Evolutionary conservation across 1,284 basidiomycete species (phyloP).

Genomic region (Apiotrichum akiyoshidainum): DNA sequence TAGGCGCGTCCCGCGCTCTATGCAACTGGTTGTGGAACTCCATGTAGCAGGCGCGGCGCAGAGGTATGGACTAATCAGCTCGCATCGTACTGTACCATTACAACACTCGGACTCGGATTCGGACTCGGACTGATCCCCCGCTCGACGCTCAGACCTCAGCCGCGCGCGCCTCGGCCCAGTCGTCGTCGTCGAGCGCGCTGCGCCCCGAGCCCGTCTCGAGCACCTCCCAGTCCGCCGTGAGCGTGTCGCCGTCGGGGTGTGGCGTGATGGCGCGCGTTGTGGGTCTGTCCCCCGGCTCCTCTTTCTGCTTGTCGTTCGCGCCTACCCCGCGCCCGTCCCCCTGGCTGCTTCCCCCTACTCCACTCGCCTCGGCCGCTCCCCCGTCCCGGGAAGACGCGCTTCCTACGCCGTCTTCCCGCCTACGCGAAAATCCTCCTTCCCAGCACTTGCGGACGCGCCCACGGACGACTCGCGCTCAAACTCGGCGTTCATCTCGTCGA

Average conservation of each 20-base stretch:
- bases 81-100: too few relatives aligned
- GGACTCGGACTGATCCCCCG: neutral
- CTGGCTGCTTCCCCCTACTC: neutral
- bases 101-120: neutral
- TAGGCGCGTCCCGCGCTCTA: too few relatives aligned
- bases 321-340: too few relatives aligned
- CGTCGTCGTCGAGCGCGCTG: conserved; percentile 16
- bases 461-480: conserved; percentile 40
- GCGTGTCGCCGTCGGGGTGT: neutral
- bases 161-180: conserved; percentile 20
- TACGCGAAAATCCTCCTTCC: conserved; percentile 33
- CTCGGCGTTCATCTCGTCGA: conserved; percentile 88
- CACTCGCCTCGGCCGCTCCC: neutral
- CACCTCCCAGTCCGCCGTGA: conserved; percentile 16
- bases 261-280: too few relatives aligned
- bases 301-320: too few relatives aligned
- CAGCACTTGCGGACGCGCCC: neutral
- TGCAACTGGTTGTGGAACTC: too few relatives aligned
- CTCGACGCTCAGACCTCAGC: too few relatives aligned
- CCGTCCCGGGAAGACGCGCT: conserved; percentile 12
- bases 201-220: conserved; percentile 8
- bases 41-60: too few relatives aligned
- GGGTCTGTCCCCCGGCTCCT: neutral
- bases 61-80: too few relatives aligned
- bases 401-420: conserved; percentile 33